phyloP scores from a whole-genome alignment of 2,329 filamentous ascomycete genomes.

The Ophiostoma sp. region DNA sequence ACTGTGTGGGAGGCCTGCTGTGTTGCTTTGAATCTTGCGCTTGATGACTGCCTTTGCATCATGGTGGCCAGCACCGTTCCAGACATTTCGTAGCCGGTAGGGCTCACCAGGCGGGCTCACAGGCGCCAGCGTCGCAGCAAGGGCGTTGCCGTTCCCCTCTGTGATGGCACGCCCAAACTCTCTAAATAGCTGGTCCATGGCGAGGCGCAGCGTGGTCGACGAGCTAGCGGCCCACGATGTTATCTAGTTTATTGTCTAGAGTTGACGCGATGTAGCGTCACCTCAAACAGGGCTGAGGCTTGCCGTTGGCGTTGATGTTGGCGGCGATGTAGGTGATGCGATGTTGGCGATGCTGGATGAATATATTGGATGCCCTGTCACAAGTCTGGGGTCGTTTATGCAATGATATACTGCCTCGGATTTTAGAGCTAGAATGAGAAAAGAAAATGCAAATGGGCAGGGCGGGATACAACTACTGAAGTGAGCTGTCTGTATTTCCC shows the following conservation, averaged over 20 bases:
- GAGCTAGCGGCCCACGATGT: background rate
- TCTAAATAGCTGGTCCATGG: conserved; percentile 68
- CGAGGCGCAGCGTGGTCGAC: no score
- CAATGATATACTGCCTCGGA: background rate
- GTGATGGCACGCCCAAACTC: conserved; percentile 67
- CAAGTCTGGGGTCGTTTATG: background rate
- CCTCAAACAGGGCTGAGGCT: background rate
- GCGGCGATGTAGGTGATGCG: background rate
- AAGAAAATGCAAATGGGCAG: background rate
- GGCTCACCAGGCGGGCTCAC: conserved; percentile 58
- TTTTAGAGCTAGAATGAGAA: background rate
- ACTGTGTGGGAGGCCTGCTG: conserved; percentile 52
- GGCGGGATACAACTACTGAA: background rate
- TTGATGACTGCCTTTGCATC: conserved; percentile 65
- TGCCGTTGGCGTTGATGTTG: background rate
- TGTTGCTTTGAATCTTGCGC: conserved; percentile 62
- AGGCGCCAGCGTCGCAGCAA: conserved; percentile 72
- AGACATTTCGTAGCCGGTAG: conserved; percentile 63
- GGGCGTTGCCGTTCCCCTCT: conserved; percentile 60
- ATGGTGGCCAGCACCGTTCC: conserved; percentile 62
- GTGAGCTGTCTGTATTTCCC: background rate
- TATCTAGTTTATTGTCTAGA: background rate
- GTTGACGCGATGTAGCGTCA: background rate
- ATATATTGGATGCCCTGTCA: background rate
- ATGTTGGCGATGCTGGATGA: background rate